Conservation (phyloP, 2,329 filamentous ascomycete genomes). For the Juglanconis juglandina region DNA sequence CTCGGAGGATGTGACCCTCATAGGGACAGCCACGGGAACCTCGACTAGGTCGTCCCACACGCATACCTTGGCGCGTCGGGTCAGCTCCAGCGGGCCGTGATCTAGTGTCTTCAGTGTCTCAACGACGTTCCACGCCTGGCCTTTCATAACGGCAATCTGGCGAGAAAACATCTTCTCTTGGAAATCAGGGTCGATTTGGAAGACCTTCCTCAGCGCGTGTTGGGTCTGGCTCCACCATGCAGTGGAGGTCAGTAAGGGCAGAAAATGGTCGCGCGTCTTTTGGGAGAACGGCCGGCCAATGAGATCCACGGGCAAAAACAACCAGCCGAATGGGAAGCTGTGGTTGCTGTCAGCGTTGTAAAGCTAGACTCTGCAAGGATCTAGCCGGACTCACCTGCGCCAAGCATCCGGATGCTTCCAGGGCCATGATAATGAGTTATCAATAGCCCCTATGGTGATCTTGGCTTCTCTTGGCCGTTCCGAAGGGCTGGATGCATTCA, state of each 20-base stretch:
- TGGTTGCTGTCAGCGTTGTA: conserved; percentile 23
- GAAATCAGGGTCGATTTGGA: conserved; percentile 90
- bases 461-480: conserved; percentile 46
- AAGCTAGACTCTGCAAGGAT: no score
- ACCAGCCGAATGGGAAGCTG: conserved; percentile 97
- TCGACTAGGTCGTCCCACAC: conserved; percentile 99
- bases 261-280: conserved; percentile 87
- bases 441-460: conserved; percentile 85
- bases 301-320: conserved; percentile 92
- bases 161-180: conserved; percentile 99
- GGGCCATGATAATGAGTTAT: conserved; percentile 97
- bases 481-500: conserved; percentile 66
- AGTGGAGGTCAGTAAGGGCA: conserved; percentile 91
- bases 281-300: conserved; percentile 96
- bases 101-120: conserved; percentile 91
- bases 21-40: conserved; percentile 87
- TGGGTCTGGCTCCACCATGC: conserved; percentile 97
- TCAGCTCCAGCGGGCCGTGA: conserved; percentile 90
- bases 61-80: conserved; percentile 82
- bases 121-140: conserved; percentile 98
- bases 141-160: conserved; percentile 98
- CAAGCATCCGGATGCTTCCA: conserved; percentile 98
- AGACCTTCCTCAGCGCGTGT: conserved; percentile 77
- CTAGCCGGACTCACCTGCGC: conserved; percentile 45
- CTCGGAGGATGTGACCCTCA: conserved; percentile 81